Evolutionary conservation across 139 green algal genomes (phyloP), one percentile per base, ranked within the genome.

Genomic region (Micractinium conductrix): DNA sequence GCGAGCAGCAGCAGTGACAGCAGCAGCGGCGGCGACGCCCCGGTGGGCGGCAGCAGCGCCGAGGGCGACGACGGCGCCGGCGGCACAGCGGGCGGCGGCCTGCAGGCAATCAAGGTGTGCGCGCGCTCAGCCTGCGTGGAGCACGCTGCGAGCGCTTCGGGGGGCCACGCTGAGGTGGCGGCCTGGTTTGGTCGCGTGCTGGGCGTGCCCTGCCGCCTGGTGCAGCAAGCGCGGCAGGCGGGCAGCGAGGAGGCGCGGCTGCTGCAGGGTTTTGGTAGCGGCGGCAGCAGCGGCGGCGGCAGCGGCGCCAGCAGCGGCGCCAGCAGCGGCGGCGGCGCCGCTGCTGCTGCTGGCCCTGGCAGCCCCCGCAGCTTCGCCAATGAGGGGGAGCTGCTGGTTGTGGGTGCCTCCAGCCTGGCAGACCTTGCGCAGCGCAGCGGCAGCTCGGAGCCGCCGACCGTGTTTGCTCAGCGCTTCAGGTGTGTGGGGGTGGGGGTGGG

Each of bases 351-450:
- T 33, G 67, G 68, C 33, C 81, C 45, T 33, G 55, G 63, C 28
- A 68, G 55, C 55, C 10, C 38, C 63, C 69, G 40, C 35, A 84
- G 79, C 33, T 98, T 98, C 89, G 93, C 95, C 16, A 98, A 98
- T 74, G 94, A 98, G 58, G 95, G 88, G 17, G 94, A 97, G 85
- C 93, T 95, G 58, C 87, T 97, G 73, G 67, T 96, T 50, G 74
- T 95, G n/a, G 90, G 81, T 35, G 67, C 71, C 0, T 81, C 88
- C 68, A 96, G 93, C 89, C 83, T 97, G 72, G 78, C 74, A 10
- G 86, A 93, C 14, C 74, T 97, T 30, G 88, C 91, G 33, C 2
- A 0, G 0, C 83, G 89, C 16, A 44, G 37, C 2, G 60, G 4
- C 33, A 74, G 62, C 43, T 33, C 37, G 42, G 78, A 83, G 21